Percentiles rank a stretch among this genome's conserved stretches.
phyloP scores from a whole-genome alignment of 106 monocot genomes.

The Phalaenopsis equestris region DNA sequence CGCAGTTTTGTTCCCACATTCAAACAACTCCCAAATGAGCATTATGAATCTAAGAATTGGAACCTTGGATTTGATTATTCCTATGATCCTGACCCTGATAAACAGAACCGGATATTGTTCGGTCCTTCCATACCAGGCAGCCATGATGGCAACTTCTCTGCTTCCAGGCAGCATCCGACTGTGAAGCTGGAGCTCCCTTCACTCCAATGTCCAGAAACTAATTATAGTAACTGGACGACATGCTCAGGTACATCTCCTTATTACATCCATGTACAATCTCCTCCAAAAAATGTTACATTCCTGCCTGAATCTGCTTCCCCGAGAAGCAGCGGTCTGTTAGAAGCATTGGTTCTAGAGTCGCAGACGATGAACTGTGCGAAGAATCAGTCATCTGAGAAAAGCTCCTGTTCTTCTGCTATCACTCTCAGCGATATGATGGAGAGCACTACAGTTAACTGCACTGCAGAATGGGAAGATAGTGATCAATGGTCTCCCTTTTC shows the following conservation, averaged over 20 bases:
- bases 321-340: conserved; percentile 45
- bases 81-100: conserved; percentile 6
- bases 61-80: conserved; percentile 24
- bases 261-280: conserved; percentile 20
- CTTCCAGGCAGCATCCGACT: conserved; percentile 38
- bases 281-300: conserved; percentile 14
- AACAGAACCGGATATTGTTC: too few relatives aligned
- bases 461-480: conserved; percentile 14
- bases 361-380: conserved; percentile 15
- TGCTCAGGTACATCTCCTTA: conserved; percentile 4
- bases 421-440: conserved; percentile 1
- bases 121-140: conserved; percentile 18
- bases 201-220: conserved; percentile 66
- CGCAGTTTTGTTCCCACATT: conserved; percentile 4
- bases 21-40: conserved; percentile 10
- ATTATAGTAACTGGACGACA: conserved; percentile 17
- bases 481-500: conserved; percentile 20
- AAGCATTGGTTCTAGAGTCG: conserved; percentile 37
- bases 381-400: conserved; percentile 24
- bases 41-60: conserved; percentile 14
- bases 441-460: conserved; percentile 9
- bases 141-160: conserved; percentile 72
- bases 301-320: conserved; percentile 27
- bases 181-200: conserved; percentile 98
- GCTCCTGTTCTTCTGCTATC: conserved; percentile 23